phyloP scores from a whole-genome alignment of 177 flowering plant species.

The Vitis hybrid region DNA sequence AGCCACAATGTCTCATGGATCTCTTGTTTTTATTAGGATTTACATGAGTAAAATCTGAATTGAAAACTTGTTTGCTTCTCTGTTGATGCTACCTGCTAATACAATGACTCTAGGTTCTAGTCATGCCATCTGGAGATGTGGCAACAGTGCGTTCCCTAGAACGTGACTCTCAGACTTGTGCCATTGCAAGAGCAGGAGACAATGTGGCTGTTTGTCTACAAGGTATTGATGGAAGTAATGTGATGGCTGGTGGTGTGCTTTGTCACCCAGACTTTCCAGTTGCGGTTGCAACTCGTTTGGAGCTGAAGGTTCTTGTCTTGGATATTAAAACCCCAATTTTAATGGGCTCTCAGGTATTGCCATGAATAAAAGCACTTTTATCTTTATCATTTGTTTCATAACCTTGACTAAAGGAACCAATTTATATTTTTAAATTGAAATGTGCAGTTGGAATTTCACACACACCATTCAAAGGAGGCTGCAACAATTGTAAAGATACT shows the following conservation, averaged over 20 bases:
- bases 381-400: background rate
- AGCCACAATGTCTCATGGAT: no score
- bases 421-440: constrained; percentile 4
- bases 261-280: constrained; percentile 96
- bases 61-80: background rate
- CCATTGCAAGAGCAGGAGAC: constrained; percentile 89
- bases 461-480: constrained; percentile 89
- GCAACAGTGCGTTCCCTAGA: constrained; percentile 73
- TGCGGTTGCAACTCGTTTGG: constrained; percentile 65
- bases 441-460: constrained; percentile 80
- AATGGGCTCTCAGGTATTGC: constrained; percentile 74
- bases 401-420: background rate
- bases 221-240: constrained; percentile 63
- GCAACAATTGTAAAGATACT: constrained; percentile 67
- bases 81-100: no score
- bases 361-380: background rate
- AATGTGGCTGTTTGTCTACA: constrained; percentile 70
- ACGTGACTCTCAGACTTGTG: constrained; percentile 61
- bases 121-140: constrained; percentile 75
- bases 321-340: constrained; percentile 68
- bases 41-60: no score
- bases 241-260: constrained; percentile 77
- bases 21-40: no score
- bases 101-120: constrained; percentile 56
- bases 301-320: constrained; percentile 79